Evolutionary conservation across 202 grass and related monocot species (phyloP).

Genomic region (Carex sylvatica): DNA sequence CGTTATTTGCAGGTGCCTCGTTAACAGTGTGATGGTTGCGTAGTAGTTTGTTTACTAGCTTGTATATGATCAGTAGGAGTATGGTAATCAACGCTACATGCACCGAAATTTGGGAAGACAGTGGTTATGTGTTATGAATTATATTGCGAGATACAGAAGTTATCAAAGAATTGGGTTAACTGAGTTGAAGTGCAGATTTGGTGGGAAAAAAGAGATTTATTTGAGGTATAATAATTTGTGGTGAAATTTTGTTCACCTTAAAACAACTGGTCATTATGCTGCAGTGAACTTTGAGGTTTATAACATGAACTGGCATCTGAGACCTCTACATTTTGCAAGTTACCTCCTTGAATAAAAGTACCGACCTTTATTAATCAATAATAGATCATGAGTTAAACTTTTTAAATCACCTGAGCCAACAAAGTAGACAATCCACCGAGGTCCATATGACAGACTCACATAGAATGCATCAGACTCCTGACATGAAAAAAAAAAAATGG

Average conservation of each 20-base stretch:
- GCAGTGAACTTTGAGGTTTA: neutral
- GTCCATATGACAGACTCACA: constrained; percentile 27
- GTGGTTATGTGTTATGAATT: neutral
- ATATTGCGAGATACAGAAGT: neutral
- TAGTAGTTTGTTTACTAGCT: constrained; percentile 33
- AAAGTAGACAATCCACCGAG: constrained; percentile 22
- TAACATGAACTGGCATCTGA: neutral
- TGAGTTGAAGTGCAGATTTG: neutral
- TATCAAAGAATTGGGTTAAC: neutral
- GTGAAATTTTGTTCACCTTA: neutral
- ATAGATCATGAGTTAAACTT: neutral
- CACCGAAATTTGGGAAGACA: neutral
- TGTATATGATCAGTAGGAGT: constrained; percentile 48
- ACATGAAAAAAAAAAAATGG: neutral
- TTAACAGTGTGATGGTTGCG: neutral
- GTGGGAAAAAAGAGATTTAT: neutral
- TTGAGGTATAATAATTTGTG: neutral
- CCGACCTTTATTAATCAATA: neutral
- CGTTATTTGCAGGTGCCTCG: neutral
- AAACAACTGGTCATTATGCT: neutral
- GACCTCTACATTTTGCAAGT: neutral
- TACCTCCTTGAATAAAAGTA: neutral
- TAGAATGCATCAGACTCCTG: constrained; percentile 14
- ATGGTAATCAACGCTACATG: constrained; percentile 44
- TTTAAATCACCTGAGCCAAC: constrained; percentile 21